These are phyloP conservation scores for Eucalyptus sp. DNA, from an alignment of 345 rosid species.

Conservation along the genomic window DNA sequence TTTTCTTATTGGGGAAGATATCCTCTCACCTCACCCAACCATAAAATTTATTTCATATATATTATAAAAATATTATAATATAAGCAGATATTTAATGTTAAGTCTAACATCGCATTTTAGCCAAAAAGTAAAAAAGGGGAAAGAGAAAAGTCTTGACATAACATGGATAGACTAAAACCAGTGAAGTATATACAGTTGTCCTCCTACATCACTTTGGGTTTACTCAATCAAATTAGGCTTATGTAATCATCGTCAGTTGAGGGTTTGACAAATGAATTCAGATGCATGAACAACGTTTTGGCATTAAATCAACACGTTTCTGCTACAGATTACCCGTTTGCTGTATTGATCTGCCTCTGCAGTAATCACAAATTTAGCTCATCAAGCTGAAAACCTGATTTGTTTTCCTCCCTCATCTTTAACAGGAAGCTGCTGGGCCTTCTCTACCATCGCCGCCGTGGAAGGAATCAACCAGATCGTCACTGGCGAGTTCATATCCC, in stretches of 20 bases:
- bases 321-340: not conserved
- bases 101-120: not conserved
- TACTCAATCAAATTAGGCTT: not conserved
- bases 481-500: conserved; percentile 59
- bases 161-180: not conserved
- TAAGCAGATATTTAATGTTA: not conserved
- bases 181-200: not conserved
- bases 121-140: not conserved
- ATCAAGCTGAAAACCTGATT: not conserved
- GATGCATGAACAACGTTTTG: not conserved
- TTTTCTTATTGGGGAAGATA: not conserved
- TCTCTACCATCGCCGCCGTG: conserved; percentile 75
- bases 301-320: not conserved
- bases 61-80: not conserved
- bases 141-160: not conserved
- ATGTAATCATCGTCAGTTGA: not conserved
- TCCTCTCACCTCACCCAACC: not conserved
- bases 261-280: not conserved
- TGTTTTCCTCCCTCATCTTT: not conserved
- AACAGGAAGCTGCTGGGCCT: conserved; percentile 99
- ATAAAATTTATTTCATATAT: not conserved
- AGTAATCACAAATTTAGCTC: not conserved
- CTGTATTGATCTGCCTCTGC: not conserved
- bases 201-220: not conserved
- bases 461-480: conserved; percentile 87